Conservation (phyloP, 768 basidiomycete species). For the Hysterangium stoloniferum region DNA sequence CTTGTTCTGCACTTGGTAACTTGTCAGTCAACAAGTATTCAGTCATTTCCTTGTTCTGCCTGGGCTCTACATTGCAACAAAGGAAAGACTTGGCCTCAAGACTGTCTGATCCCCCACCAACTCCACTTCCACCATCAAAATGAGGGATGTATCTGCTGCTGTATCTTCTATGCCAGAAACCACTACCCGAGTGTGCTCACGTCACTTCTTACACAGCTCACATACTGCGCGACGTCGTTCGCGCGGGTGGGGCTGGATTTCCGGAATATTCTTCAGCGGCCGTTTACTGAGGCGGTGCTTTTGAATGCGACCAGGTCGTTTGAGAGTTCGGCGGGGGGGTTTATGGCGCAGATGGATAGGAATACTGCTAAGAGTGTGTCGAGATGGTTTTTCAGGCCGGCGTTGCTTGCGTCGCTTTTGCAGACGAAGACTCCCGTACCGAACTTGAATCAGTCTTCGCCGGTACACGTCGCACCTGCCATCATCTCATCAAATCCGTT, state of each 20-base stretch:
- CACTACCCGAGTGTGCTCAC: slow-evolving; percentile 61
- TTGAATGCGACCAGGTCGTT: slow-evolving; percentile 49
- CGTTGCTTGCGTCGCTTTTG: slow-evolving; percentile 26
- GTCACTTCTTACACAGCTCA: slow-evolving; percentile 84
- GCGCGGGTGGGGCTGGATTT: slow-evolving; percentile 92
- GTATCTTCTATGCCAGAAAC: no score
- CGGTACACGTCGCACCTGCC: slow-evolving; percentile 58
- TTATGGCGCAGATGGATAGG: slow-evolving; percentile 17
- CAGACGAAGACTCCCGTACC: slow-evolving; percentile 14
- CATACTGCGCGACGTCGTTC: slow-evolving; percentile 89
- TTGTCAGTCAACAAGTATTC: no score
- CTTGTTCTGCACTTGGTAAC: no score
- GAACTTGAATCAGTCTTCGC: slow-evolving; percentile 12
- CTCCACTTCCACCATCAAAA: no score
- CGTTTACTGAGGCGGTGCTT: slow-evolving; percentile 59
- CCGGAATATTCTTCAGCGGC: slow-evolving; percentile 52
- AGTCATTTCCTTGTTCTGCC: no score
- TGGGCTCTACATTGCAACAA: no score
- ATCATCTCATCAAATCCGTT: slow-evolving; percentile 67
- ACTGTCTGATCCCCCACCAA: no score
- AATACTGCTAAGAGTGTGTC: slow-evolving; percentile 33
- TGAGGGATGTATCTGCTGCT: no score
- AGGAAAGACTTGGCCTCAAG: no score
- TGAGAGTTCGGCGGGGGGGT: slow-evolving; percentile 26
- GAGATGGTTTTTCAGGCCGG: slow-evolving; percentile 40